These are phyloP conservation scores for Pascua guehoae DNA, from an alignment of 1,284 basidiomycete genomes.

Conservation along the genomic window DNA sequence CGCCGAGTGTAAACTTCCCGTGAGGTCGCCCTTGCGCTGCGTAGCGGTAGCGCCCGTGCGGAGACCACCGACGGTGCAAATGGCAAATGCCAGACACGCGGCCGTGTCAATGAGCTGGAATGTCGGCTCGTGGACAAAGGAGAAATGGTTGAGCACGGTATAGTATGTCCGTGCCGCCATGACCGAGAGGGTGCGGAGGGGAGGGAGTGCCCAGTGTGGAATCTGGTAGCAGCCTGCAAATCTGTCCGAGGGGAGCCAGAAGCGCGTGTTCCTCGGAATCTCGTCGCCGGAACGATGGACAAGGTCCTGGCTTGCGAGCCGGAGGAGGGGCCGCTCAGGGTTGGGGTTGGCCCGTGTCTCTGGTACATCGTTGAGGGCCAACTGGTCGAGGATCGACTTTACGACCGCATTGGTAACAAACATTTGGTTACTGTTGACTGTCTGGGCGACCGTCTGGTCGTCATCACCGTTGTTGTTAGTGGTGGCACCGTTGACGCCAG, in stretches of 20 bases:
- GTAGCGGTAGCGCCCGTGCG: constrained; percentile 7
- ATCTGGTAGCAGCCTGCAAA: constrained; percentile 51
- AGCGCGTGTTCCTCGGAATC: constrained; percentile 7
- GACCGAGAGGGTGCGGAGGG: constrained; percentile 43
- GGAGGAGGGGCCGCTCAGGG: constrained; percentile 44
- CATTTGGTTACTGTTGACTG: neutral
- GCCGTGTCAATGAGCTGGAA: constrained; percentile 49
- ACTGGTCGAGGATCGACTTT: constrained; percentile 33
- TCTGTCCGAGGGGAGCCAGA: constrained; percentile 45
- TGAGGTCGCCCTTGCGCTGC: neutral
- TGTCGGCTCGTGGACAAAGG: constrained; percentile 50
- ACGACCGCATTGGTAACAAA: constrained; percentile 16
- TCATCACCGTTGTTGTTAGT: constrained; percentile 5
- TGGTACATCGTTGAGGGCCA: constrained; percentile 40
- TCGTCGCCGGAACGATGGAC: constrained; percentile 14
- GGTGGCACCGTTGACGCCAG: constrained; percentile 3
- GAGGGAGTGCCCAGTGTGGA: constrained; percentile 51
- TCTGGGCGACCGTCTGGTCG: neutral
- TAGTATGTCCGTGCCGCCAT: constrained; percentile 50
- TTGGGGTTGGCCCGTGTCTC: constrained; percentile 42
- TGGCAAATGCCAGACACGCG: constrained; percentile 50
- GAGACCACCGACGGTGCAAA: constrained; percentile 51
- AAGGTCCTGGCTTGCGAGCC: constrained; percentile 25
- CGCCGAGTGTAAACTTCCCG: neutral
- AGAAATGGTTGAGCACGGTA: constrained; percentile 49